Evolutionary conservation across 192 early-diverging fungal species (phyloP).

Genomic region (Linnemannia zychae): DNA sequence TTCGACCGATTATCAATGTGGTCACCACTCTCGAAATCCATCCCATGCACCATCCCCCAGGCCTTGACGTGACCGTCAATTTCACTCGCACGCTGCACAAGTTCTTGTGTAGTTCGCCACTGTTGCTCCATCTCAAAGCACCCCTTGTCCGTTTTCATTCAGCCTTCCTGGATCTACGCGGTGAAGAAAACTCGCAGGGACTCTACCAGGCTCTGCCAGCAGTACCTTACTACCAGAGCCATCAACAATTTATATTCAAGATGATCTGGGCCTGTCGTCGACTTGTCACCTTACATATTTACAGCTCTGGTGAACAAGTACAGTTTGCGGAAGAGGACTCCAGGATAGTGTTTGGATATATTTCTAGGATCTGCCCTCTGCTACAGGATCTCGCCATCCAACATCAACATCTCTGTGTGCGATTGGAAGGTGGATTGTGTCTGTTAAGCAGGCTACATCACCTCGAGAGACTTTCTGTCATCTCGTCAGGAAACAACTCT

Average conservation of each 20-base stretch:
- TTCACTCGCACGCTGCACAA: not conserved
- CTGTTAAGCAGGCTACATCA: constrained; percentile 4
- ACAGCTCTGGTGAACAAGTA: not conserved
- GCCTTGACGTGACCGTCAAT: not conserved
- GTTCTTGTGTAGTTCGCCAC: constrained; percentile 8
- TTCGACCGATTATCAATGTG: not conserved
- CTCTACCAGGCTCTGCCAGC: not conserved
- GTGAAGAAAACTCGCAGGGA: not conserved
- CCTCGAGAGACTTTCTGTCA: not conserved
- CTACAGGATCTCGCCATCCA: constrained; percentile 8
- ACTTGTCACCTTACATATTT: constrained; percentile 2
- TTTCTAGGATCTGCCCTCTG: constrained; percentile 18
- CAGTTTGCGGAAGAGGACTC: not conserved
- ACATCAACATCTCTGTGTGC: not conserved
- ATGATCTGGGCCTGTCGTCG: constrained; percentile 22
- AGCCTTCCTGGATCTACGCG: not conserved
- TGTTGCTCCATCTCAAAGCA: constrained; percentile 18
- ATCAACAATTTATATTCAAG: not conserved
- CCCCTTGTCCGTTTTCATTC: not conserved
- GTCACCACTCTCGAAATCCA: not conserved
- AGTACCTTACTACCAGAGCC: not conserved
- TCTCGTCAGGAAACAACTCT: constrained; percentile 10
- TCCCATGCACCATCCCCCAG: not conserved
- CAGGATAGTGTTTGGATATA: constrained; percentile 18
- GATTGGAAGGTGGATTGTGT: not conserved